Percentiles rank a stretch among this genome's conserved stretches.
Evolutionary conservation across 169 alveolate genomes (phyloP).

Genomic region (Perkinsus marinus): DNA sequence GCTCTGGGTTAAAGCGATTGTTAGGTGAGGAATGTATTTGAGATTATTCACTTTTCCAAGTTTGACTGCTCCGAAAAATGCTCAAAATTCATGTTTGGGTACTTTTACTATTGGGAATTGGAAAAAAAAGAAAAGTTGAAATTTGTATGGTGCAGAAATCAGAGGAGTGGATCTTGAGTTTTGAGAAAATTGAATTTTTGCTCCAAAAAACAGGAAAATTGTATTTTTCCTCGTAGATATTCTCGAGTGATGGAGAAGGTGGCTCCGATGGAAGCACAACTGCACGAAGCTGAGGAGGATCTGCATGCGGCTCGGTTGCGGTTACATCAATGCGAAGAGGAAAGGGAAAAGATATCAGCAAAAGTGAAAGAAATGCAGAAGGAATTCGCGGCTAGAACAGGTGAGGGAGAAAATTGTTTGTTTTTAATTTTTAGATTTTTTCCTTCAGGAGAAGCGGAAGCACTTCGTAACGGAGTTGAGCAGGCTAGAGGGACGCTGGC

Average conservation of each 20-base stretch:
- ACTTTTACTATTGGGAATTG: no score
- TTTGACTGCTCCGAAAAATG: no score
- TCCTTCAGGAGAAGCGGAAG: slow-evolving; percentile 50
- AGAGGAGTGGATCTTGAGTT: no score
- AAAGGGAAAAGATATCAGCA: slow-evolving; percentile 51
- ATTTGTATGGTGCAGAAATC: no score
- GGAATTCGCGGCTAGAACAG: slow-evolving; percentile 56
- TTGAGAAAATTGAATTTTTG: no score
- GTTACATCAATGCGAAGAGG: slow-evolving; percentile 49
- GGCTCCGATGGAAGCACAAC: slow-evolving; percentile 61
- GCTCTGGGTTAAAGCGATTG: slow-evolving; percentile 69
- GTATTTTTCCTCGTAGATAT: slow-evolving; percentile 21
- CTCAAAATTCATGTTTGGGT: no score
- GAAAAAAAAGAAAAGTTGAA: no score
- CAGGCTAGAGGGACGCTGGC: slow-evolving; percentile 53
- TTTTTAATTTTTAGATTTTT: neutral
- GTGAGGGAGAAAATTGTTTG: neutral
- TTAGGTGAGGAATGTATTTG: slow-evolving; percentile 26
- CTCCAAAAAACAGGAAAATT: no score
- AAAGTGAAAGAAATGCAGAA: slow-evolving; percentile 49
- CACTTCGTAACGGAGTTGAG: slow-evolving; percentile 48
- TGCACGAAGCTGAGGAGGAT: slow-evolving; percentile 38
- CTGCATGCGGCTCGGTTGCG: slow-evolving; percentile 44
- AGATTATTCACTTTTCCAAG: no score
- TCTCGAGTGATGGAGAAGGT: slow-evolving; percentile 60